Evolutionary conservation across 345 rosid species (phyloP).

Genomic region (Passiflora organensis): DNA sequence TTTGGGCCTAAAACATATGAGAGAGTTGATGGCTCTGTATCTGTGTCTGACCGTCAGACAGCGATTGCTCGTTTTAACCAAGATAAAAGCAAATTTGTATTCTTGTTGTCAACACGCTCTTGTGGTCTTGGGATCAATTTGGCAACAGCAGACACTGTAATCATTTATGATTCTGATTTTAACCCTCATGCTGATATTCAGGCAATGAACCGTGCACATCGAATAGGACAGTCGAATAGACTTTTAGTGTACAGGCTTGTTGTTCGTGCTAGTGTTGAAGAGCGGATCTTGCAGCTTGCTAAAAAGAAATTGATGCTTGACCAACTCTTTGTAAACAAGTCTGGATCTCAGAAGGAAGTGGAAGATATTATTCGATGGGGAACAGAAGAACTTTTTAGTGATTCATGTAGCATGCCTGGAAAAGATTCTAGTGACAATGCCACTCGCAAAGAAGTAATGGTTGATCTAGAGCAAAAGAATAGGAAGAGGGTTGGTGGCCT

Average conservation of each 20-base stretch:
- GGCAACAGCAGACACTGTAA: conserved; percentile 96
- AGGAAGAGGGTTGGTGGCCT: conserved; percentile 92
- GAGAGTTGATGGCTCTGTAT: conserved; percentile 98
- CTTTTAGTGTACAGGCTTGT: conserved; percentile 99
- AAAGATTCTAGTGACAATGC: conserved; percentile 68
- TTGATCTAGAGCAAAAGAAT: conserved; percentile 74
- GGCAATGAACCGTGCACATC: conserved; percentile 99
- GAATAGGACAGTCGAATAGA: conserved; percentile 94
- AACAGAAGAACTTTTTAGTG: conserved; percentile 90
- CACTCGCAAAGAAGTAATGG: conserved; percentile 42
- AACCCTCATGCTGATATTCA: conserved; percentile 99
- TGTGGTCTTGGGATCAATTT: conserved; percentile 99
- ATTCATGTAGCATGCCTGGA: conserved; percentile 48
- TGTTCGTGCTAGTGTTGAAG: conserved; percentile 98
- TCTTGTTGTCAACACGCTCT: conserved; percentile 93
- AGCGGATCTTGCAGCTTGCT: conserved; percentile 98
- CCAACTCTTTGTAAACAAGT: conserved; percentile 98
- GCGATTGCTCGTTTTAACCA: conserved; percentile 92
- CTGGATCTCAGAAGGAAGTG: conserved; percentile 98
- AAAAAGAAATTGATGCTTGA: conserved; percentile 98
- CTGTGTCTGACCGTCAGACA: conserved; percentile 95
- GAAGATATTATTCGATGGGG: conserved; percentile 99
- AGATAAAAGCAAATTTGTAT: conserved; percentile 95
- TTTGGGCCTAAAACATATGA: conserved; percentile 98
- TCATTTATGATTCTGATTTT: conserved; percentile 98